Evolutionary conservation across 1,139 yeast genomes (phyloP).

Genomic region (Ashbya aceris): DNA sequence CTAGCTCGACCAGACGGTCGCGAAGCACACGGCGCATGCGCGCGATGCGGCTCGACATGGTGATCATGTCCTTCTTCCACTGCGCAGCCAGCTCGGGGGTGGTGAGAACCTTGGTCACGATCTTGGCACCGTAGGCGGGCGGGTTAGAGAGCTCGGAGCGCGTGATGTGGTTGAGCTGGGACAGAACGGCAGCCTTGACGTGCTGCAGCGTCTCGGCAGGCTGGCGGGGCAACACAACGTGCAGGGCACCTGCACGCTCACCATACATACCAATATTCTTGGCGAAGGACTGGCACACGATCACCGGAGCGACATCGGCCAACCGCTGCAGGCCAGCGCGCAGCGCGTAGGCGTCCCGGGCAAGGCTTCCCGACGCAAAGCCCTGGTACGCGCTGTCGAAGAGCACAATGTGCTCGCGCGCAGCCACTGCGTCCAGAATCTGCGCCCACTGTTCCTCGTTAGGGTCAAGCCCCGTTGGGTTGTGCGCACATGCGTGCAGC

Average conservation of each 20-base stretch:
- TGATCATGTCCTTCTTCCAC: constrained; percentile 79
- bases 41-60: constrained; percentile 81
- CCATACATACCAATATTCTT: constrained; percentile 97
- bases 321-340: constrained; percentile 62
- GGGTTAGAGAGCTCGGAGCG: constrained; percentile 89
- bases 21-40: constrained; percentile 66
- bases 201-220: constrained; percentile 27
- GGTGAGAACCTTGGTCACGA: constrained; percentile 69
- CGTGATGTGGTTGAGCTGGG: constrained; percentile 71
- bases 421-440: constrained; percentile 53
- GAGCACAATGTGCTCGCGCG: constrained; percentile 66
- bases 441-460: constrained; percentile 74
- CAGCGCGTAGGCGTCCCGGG: constrained; percentile 78
- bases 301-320: constrained; percentile 37
- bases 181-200: constrained; percentile 44
- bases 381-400: constrained; percentile 98
- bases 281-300: constrained; percentile 93
- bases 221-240: constrained; percentile 46
- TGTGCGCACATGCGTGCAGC: constrained; percentile 94
- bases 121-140: constrained; percentile 92
- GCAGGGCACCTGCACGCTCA: constrained; percentile 93
- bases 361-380: constrained; percentile 83
- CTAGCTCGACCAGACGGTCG: constrained; percentile 48
- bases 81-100: constrained; percentile 56
- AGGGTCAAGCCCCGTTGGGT: constrained; percentile 97